These are phyloP conservation scores for Hemisphaericaspora xylanilytica DNA, from an alignment of 1,139 yeast genomes.

Conservation along the genomic window DNA sequence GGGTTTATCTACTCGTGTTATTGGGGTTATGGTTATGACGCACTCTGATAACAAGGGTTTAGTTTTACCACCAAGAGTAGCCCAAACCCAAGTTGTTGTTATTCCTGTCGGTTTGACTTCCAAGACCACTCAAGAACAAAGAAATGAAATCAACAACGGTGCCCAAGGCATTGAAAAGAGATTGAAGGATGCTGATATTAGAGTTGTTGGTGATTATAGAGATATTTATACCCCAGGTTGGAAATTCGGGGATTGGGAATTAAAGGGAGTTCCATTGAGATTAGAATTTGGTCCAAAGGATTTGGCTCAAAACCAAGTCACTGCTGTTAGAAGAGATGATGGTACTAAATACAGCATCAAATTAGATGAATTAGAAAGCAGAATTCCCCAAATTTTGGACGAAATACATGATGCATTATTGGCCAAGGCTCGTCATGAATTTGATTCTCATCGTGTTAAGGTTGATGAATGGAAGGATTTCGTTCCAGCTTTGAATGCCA, in stretches of 20 bases:
- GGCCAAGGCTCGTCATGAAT: constrained; percentile 74
- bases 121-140: constrained; percentile 76
- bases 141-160: constrained; percentile 64
- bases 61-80: constrained; percentile 96
- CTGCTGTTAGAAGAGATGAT: constrained; percentile 92
- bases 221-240: constrained; percentile 97
- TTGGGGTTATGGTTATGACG: constrained; percentile 99
- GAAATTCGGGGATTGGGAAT: constrained; percentile 97
- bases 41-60: constrained; percentile 98
- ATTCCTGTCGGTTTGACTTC: constrained; percentile 94
- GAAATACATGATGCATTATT: constrained; percentile 75
- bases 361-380: constrained; percentile 61
- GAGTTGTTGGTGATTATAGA: constrained; percentile 84
- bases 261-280: constrained; percentile 93
- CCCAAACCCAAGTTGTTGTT: constrained; percentile 87
- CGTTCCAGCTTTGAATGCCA: constrained; percentile 87
- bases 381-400: constrained; percentile 74
- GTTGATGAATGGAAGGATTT: constrained; percentile 90
- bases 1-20: constrained; percentile 98
- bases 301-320: constrained; percentile 71
- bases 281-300: constrained; percentile 97
- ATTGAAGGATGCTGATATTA: constrained; percentile 57
- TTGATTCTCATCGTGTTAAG: constrained; percentile 75
- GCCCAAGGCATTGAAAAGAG: constrained; percentile 64
- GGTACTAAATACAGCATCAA: constrained; percentile 70